Conservation (phyloP, 495 filamentous ascomycete species). For the Tuber microsphaerosporum region DNA sequence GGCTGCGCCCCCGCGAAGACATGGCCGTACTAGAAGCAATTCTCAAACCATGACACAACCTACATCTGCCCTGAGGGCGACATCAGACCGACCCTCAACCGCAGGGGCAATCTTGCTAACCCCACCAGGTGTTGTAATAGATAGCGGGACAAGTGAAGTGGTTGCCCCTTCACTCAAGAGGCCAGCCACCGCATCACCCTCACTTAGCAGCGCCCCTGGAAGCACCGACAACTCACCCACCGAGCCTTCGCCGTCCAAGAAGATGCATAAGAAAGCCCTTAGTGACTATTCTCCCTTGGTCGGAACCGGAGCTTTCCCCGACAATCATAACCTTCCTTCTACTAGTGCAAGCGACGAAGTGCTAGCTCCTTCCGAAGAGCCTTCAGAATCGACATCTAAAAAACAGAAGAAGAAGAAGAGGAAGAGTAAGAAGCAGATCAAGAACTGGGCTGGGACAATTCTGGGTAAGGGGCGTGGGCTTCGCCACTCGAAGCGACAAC, state of each 20-base stretch:
- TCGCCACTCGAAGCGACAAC: conserved; percentile 37
- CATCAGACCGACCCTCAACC: conserved; percentile 38
- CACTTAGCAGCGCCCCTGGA: conserved; percentile 15
- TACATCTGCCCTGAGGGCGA: conserved; percentile 37
- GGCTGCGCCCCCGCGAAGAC: conserved; percentile 19
- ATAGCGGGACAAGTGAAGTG: conserved; percentile 13
- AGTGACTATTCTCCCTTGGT: conserved; percentile 39
- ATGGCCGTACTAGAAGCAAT: conserved; percentile 40
- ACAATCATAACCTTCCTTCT: conserved; percentile 10
- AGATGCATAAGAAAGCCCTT: conserved; percentile 39
- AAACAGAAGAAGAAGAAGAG: conserved; percentile 38
- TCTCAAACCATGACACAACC: conserved; percentile 39
- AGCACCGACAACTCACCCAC: conserved; percentile 20
- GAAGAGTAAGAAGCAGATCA: conserved; percentile 42
- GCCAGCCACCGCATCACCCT: conserved; percentile 23
- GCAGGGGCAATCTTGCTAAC: conserved; percentile 39
- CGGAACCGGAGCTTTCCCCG: conserved; percentile 18
- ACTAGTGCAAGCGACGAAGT: conserved; percentile 8
- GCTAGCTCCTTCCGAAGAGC: conserved; percentile 8
- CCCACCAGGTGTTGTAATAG: conserved; percentile 17
- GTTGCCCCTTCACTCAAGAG: conserved; percentile 26
- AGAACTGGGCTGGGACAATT: conserved; percentile 41
- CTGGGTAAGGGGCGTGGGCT: conserved; percentile 36
- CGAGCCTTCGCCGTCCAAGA: conserved; percentile 30
- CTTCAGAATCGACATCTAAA: conserved; percentile 18